These are phyloP conservation scores for Botrytis galanthina DNA, from an alignment of 2,329 filamentous ascomycete species.

Conservation along the genomic window DNA sequence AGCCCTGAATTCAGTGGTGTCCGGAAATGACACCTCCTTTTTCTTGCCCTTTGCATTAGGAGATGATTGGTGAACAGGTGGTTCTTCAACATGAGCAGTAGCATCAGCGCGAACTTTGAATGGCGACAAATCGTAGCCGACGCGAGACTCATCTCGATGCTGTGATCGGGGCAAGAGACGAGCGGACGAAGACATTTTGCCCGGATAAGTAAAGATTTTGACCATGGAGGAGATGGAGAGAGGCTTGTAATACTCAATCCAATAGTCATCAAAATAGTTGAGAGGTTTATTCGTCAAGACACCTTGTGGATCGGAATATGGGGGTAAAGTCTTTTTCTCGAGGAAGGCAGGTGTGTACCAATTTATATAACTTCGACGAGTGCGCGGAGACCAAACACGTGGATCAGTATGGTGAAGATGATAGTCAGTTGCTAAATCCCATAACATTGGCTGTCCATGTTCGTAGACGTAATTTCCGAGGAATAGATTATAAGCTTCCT, in stretches of 20 bases:
- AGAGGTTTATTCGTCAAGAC: slow-evolving; percentile 31
- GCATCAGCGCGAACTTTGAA: slow-evolving; percentile 74
- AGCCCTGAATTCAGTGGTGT: slow-evolving; percentile 38
- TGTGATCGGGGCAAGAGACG: slow-evolving; percentile 77
- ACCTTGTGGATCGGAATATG: slow-evolving; percentile 27
- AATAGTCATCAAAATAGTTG: slow-evolving; percentile 82
- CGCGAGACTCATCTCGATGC: slow-evolving; percentile 60
- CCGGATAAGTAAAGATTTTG: slow-evolving; percentile 79
- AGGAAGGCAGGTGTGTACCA: slow-evolving; percentile 83
- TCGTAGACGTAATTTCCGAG: slow-evolving; percentile 91
- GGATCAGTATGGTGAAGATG: slow-evolving; percentile 92
- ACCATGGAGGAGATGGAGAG: slow-evolving; percentile 82
- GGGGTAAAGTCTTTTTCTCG: slow-evolving; percentile 49
- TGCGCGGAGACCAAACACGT: slow-evolving; percentile 63
- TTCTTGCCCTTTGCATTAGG: slow-evolving; percentile 39
- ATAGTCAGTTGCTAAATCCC: slow-evolving; percentile 93
- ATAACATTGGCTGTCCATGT: slow-evolving; percentile 89
- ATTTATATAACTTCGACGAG: slow-evolving; percentile 71
- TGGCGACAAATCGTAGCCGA: slow-evolving; percentile 73
- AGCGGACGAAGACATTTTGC: slow-evolving; percentile 82
- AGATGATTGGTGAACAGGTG: slow-evolving; percentile 36
- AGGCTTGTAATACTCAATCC: slow-evolving; percentile 95
- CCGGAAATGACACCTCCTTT: slow-evolving; percentile 68
- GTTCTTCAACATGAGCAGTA: slow-evolving; percentile 58
- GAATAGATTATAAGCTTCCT: slow-evolving; percentile 97